Evolutionary conservation across 495 filamentous ascomycete genomes (phyloP), one percentile per base, ranked within the genome.

Genomic region (Oleoguttula mirabilis): DNA sequence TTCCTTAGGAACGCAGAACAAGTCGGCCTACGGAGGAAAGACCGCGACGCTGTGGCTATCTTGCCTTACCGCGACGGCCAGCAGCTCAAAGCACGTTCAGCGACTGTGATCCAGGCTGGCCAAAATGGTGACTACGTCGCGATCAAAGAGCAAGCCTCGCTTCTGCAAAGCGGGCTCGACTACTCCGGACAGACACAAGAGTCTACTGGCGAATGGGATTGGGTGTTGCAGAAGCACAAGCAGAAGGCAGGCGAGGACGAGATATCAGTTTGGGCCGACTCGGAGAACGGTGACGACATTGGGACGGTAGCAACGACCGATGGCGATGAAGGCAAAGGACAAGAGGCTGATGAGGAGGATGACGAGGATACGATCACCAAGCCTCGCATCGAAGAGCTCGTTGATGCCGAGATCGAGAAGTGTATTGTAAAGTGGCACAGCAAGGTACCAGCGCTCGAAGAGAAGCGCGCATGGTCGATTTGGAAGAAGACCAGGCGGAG

Each of bases 401-500:
- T 93, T 12, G 57, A 73, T 10, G 56, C 69, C 24, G 72, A 60
- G 11, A 65, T 85, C 10, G 47, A 64, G 11, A 48, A 68, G 8
- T 62, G 77, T 17, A 65, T 75, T 34, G 54, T 56, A 4, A 57
- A 59, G 7, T 94, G 86, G 85, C 59, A 57, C 22, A 67, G 58
- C 6, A 70, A 71, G 44, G 61, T 70, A 34, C 73, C 77, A 2
- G 71, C 65, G 32, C 57, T 69, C 14, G 61, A 71, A 35, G 48
- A 41, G 20, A 41, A 36, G 10, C 71, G 67, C 35, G 79, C 80
- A 0, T 73, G 69, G 48, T 59, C 49, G n/a, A 46, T 79, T 11
- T 93, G 87, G 84, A 63, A 60, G 12, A 63, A 53, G 21, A 66
- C 65, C 2, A 70, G 55, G 45, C 56, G 52, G n/a, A 41, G 53